Base-by-base conservation (phyloP, 331 rosid genomes). In the Malus hybrid region DNA sequence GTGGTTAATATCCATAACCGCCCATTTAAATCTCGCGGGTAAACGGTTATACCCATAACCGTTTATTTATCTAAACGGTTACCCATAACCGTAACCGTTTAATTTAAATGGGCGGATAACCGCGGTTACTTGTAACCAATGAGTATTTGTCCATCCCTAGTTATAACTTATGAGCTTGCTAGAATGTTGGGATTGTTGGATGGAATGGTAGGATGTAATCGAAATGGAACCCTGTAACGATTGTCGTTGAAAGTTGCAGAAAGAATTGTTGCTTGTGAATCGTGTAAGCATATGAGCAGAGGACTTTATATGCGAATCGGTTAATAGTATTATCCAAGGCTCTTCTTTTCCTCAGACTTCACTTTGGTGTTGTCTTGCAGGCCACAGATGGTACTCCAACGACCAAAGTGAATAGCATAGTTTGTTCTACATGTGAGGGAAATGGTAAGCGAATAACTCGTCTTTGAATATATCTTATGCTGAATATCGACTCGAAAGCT, bases 401-500 rank as follows among this genome's bases (percentile, higher is more conserved):
- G 63, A 65, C 83, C 83, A 88, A 90, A 79, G 2, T 19, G 39
- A 88, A 10, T 65, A 89, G 83, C 92, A 69, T 95, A 68, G 84
- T 92, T 57, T 95, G 99, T 83, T 1, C 89, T 57, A 77, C 81
- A 1, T 92, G 99, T 80, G 90, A 92, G 0, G 99, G 98, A 89
- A 95, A 95, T 75, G 99, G 99, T 95, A 77, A 74, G 93, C 79
- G 42, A 75, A 74, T 63, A 56, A 24, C 54, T 46, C 71, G 68
- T 59, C 8, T 69, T 31, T 33, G 19, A 74, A 14, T 48, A 1
- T 44, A 62, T 12, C 20, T 57, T 59, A 14, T 46, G 69, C 34
- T 24, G 69, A 44, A 22, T 22, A 76, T 20, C 27, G 33, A 71
- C 59, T 74, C 42, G 62, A 39, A 31, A 18, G 50, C 63, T 29